Evolutionary conservation across 2,329 filamentous ascomycete genomes (phyloP), one percentile per base, ranked within the genome.

Genomic region (Truncatella angustata): DNA sequence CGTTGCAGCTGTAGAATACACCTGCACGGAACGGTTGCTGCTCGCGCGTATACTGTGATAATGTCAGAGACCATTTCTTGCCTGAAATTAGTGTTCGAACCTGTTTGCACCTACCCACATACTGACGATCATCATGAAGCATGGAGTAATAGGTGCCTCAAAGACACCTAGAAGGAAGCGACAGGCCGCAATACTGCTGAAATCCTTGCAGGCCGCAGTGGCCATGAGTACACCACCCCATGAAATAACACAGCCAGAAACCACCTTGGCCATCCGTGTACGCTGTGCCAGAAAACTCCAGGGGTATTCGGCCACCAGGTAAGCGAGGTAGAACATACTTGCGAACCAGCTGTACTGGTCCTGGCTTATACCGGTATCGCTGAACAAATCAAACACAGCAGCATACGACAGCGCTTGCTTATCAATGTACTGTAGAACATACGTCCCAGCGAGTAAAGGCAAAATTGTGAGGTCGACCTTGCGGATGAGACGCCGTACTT

Each of bases 331-430:
- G 60, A 82, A 82, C 4, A 82, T 75, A 20, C 72, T 77, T 1
- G 77, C 75, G n/a, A 81, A 70, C 77, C 79, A 81, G 43, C 71
- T 72, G 54, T 82, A 84, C 48, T 81, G 65, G 1, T 67, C 66
- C 12, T 68, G 62, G 1, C 64, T 72, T 57, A 81, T 79, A 16
- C 71, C 65, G 0, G 78, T 79, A 20, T 73, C 72, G 11, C 66
- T 63, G 54, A 81, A 76, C 0, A 83, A 66, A 44, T 82, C 80
- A 54, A 82, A 82, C 0, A 83, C 77, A 2, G 79, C 78, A 0
- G 75, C 73, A 59, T 82, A 82, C 0, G 73, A 72, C 4, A 82
- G 65, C 0, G 78, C 75, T 54, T 77, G 73, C 64, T 83, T 84
- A 63, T 82, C 79, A 58, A 81, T 77, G 54, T 78, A 81, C 56